These are phyloP conservation scores for Apophysomyces sp. DNA, from an alignment of 371 early-diverging fungal species.

Conservation along the genomic window DNA sequence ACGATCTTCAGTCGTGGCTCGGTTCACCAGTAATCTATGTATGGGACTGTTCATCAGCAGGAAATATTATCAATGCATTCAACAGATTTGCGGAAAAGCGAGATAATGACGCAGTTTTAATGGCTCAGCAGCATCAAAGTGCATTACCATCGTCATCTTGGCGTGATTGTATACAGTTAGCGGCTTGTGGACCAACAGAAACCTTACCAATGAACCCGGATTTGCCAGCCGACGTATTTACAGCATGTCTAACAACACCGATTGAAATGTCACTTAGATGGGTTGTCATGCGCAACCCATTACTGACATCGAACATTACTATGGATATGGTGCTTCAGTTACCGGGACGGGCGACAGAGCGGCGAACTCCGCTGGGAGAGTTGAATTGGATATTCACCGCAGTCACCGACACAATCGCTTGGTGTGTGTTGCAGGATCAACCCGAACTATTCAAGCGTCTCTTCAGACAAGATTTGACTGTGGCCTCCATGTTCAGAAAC, in stretches of 20 bases:
- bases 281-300: conserved; percentile 87
- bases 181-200: conserved; percentile 87
- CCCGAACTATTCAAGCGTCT: conserved; percentile 88
- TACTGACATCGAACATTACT: conserved; percentile 68
- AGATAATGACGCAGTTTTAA: conserved; percentile 64
- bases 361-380: conserved; percentile 94
- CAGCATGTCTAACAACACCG: conserved; percentile 94
- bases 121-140: conserved; percentile 35
- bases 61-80: conserved; percentile 87
- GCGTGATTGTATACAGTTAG: conserved; percentile 90
- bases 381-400: conserved; percentile 98
- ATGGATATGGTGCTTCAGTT: conserved; percentile 86
- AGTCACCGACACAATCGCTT: conserved; percentile 98
- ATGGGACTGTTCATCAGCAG: conserved; percentile 95
- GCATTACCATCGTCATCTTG: conserved; percentile 53
- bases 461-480: conserved; percentile 95
- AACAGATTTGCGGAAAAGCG: conserved; percentile 86
- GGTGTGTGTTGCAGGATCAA: conserved; percentile 84
- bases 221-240: conserved; percentile 95
- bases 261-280: conserved; percentile 93
- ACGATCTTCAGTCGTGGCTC: conserved; percentile 91
- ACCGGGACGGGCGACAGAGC: conserved; percentile 88
- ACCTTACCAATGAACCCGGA: conserved; percentile 91
- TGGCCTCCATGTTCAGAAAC: conserved; percentile 95
- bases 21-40: conserved; percentile 96